Conservation (phyloP, 108 stramenopile species). For the Chaetoceros tenuissimus region DNA sequence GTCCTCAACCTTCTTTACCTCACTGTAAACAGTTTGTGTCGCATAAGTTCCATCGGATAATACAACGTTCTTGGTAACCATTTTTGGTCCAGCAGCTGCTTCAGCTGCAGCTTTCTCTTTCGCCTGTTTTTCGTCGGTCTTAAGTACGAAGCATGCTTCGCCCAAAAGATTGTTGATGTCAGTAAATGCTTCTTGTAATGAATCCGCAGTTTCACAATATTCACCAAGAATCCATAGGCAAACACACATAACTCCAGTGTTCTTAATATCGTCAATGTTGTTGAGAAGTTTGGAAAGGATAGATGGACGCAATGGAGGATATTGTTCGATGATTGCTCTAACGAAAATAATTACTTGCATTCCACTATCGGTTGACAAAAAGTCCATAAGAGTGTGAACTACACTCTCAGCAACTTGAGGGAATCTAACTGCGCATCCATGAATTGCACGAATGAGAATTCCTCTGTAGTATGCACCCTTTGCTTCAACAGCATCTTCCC, state of each 20-base stretch:
- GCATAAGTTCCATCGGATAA: slow-evolving; percentile 98
- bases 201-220: slow-evolving; percentile 67
- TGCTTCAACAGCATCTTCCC: slow-evolving; percentile 67
- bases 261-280: slow-evolving; percentile 73
- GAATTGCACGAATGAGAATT: slow-evolving; percentile 93
- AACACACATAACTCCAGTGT: slow-evolving; percentile 87
- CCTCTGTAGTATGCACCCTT: slow-evolving; percentile 88
- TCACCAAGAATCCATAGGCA: slow-evolving; percentile 99
- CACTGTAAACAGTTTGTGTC: slow-evolving; percentile 84
- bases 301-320: slow-evolving; percentile 79
- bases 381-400: slow-evolving; percentile 94
- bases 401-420: slow-evolving; percentile 93
- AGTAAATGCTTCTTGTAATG: slow-evolving; percentile 72
- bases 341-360: slow-evolving; percentile 96
- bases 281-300: slow-evolving; percentile 86
- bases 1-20: slow-evolving; percentile 47
- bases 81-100: slow-evolving; percentile 54
- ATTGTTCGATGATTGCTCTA: slow-evolving; percentile 94
- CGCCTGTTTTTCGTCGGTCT: slow-evolving; percentile 53
- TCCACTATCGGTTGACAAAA: slow-evolving; percentile 81
- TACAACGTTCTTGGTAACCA: slow-evolving; percentile 93
- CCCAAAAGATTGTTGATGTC: slow-evolving; percentile 67
- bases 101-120: slow-evolving; percentile 49
- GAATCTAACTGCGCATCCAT: slow-evolving; percentile 91
- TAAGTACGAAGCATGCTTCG: slow-evolving; percentile 62